Conservation (phyloP, 2,329 filamentous ascomycete genomes). For the Fonsecaea pedrosoi region DNA sequence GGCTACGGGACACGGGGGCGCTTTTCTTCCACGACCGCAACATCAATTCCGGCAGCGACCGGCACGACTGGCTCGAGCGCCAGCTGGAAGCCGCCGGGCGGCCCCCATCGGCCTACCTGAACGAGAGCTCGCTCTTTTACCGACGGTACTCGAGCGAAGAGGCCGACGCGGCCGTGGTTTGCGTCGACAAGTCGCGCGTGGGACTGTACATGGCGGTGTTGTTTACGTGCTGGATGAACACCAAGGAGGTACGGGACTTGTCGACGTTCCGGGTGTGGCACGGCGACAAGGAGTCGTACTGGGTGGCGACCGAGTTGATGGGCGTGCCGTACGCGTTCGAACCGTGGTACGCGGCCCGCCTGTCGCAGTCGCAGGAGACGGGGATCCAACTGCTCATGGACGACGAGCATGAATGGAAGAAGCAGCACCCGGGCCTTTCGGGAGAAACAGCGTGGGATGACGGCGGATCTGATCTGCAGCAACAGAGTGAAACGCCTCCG, state of each 20-base stretch:
- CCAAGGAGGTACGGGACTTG: constrained; percentile 48
- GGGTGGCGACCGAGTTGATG: constrained; percentile 54
- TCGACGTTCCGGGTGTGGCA: constrained; percentile 53
- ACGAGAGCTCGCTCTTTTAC: constrained; percentile 48
- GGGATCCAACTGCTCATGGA: background rate
- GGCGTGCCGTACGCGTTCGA: constrained; percentile 51
- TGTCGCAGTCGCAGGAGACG: constrained; percentile 10
- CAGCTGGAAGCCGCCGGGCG: constrained; percentile 43
- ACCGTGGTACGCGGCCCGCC: constrained; percentile 28
- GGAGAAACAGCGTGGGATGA: background rate
- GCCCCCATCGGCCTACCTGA: constrained; percentile 45
- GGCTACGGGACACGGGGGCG: constrained; percentile 29
- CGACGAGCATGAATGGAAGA: background rate
- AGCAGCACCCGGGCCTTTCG: background rate
- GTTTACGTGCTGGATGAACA: constrained; percentile 57
- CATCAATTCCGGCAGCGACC: constrained; percentile 16
- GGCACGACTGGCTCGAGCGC: constrained; percentile 30
- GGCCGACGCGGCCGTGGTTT: constrained; percentile 52
- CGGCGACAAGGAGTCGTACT: constrained; percentile 58
- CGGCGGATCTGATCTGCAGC: background rate
- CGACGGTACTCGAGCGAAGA: constrained; percentile 53
- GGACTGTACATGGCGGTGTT: constrained; percentile 51
- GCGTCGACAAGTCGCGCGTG: constrained; percentile 51
- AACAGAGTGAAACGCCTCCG: background rate
- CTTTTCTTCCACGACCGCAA: constrained; percentile 37